Base-by-base conservation (phyloP, 1,139 yeast species). In the Suhomyces anneliseae region DNA sequence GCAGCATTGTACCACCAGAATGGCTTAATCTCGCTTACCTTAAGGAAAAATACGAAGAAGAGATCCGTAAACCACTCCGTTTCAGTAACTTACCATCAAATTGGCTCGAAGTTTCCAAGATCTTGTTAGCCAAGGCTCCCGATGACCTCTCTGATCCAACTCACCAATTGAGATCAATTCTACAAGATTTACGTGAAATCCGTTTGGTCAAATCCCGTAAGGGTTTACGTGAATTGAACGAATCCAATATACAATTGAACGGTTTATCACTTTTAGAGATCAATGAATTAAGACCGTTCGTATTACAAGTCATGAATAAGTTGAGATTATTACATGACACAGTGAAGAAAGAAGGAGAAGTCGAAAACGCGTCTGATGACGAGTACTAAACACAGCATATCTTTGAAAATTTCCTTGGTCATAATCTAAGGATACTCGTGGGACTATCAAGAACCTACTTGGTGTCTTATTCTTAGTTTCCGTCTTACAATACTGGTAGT, bases 141-240 rank as follows among this genome's bases (percentile, higher is more conserved):
- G 96, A 89, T 58, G 97, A 90, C 65, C 70, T 90, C 47, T 68
- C 73, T 15, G 90, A 85, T 49, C 84, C 90, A 7, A 71, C 83
- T 1, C 84, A 83, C 55, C 79, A 74, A 45, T 71, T 90, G 39
- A 66, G 95, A 40, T 79, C 92, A 14, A 65, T 83, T 11, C 69
- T 93, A 6, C 96, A 92, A 56, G 98, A 92, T 60, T 70, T 93
- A 46, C 72, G 95, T 40, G 99, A 93, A 66, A 77, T 90, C 11
- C 71, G 99, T 40, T 81, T 85, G 56, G 82, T 88, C 29, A 93
- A 93, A 63, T 84, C 92, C 2, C 76, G 95, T 41, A 82, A 83
- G 46, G 98, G 98, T 58, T 70, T 93, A 43, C 69, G 75, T 40
- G 85, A 85, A 56, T 71, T 93, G 54, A 92, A 93, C 67, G 96